Base-by-base conservation (phyloP, 2,329 filamentous ascomycete genomes). In the Geoglossum cookeanum region DNA sequence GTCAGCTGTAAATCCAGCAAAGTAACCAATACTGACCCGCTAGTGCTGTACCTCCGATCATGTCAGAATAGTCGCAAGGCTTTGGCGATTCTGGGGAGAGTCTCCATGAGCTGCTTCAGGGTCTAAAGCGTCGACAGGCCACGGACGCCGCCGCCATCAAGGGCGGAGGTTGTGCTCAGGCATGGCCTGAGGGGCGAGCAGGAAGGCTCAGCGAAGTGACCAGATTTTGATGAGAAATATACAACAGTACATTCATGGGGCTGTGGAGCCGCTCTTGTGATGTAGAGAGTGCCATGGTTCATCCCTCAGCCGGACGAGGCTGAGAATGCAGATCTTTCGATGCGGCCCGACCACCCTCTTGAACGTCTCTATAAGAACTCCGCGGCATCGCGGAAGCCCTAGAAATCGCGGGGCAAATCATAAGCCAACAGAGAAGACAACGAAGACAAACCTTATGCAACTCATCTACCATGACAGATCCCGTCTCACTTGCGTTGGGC, bases 1-100 rank as follows among this genome's bases (percentile, higher is more conserved):
- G 29, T 27, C 45, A 49, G 45, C 45, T 49, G 45, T 27, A 49
- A 27, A 49, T 22, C 45, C 45, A 27, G 45, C 45, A 49, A 49
- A 49, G 48, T 52, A 30, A 35, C 1, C 7, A 57, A n/a, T 49
- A 54, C 37, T 17, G 13, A 45, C 56, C 56, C 56, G 52, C 56
- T 48, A 33, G 56, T 57, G 48, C 48, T 52, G 48, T 52, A 35
- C 45, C 45, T 22, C 45, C 45, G 22, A 22, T 22, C 22, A 22
- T 22, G 22, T 22, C 22, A 22, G 2, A 52, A 3, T 52, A 52
- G 32, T 52, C 48, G 15, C 48, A 52, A 13, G 17, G 3, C 48
- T 52, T 52, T 8, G 48, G 55, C 27, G 33, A 35, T 52, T 52
- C 11, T 11, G 27, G 48, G 32, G 7, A 13, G 8, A n/a, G 11